Evolutionary conservation across 352 stramenopile species (phyloP).

Genomic region (Pythium phragmitis): DNA sequence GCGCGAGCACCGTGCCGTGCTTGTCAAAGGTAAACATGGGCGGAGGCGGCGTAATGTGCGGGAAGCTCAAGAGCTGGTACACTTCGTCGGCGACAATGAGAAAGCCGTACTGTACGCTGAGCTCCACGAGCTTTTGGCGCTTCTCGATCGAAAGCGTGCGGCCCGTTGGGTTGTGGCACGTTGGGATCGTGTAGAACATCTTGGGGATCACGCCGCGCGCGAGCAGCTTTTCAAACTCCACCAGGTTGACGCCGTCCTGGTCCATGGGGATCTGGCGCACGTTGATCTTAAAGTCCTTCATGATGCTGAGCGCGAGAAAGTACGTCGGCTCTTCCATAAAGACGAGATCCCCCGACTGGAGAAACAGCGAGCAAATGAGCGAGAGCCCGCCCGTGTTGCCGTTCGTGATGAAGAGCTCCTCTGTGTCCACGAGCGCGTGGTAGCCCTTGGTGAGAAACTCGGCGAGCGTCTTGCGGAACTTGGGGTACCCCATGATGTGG

Average conservation of each 20-base stretch:
- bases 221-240: slow-evolving; percentile 84
- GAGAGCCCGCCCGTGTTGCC: slow-evolving; percentile 92
- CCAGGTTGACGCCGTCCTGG: slow-evolving; percentile 81
- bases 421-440: slow-evolving; percentile 66
- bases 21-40: slow-evolving; percentile 85
- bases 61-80: slow-evolving; percentile 95
- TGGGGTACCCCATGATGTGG: slow-evolving; percentile 86
- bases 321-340: slow-evolving; percentile 94
- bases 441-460: slow-evolving; percentile 83
- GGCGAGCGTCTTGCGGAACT: slow-evolving; percentile 76
- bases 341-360: slow-evolving; percentile 88
- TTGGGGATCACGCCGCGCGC: slow-evolving; percentile 77
- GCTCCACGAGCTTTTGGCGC: slow-evolving; percentile 82
- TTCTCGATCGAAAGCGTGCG: slow-evolving; percentile 84
- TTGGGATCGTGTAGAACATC: slow-evolving; percentile 94
- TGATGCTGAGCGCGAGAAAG: slow-evolving; percentile 93
- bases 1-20: slow-evolving; percentile 81
- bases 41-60: slow-evolving; percentile 74
- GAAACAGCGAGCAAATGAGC: slow-evolving; percentile 87
- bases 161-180: slow-evolving; percentile 94
- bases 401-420: slow-evolving; percentile 92
- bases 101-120: slow-evolving; percentile 90
- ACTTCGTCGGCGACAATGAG: slow-evolving; percentile 93
- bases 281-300: slow-evolving; percentile 93
- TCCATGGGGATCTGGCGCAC: slow-evolving; percentile 91